Evolutionary conservation across 805 yeast species (phyloP), one percentile per base, ranked within the genome.

Genomic region (Wickerhamomyces sydowiorum): DNA sequence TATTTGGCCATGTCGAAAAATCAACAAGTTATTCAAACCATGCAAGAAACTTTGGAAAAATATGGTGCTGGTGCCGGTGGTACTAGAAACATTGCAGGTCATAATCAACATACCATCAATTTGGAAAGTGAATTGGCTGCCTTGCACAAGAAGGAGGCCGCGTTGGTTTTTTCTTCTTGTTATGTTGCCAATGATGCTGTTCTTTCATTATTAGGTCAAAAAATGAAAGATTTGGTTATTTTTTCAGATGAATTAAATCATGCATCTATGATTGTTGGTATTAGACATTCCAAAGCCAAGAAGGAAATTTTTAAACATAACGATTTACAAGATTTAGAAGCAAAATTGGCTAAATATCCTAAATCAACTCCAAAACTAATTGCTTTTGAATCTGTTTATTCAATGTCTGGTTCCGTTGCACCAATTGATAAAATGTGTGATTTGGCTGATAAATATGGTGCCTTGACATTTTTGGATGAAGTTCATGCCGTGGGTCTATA

Each of bases 21-120:
- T 61, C 75, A 74, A 48, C 69, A 73, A 48, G 91, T 91, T 35
- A 67, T 88, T 45, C 67, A 76, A 15, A 80, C 79, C 42, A 93
- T 91, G 91, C 82, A 83, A 53, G 61, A 70, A 38, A 81, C 95
- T 15, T 73, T 93, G 63, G 85, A 84, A 54, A 80, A 77, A 68
- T 93, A 93, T 62, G 99, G 99, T 56, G 85, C 96, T 5, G 99
- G 99, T 55, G 96, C 99, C 8, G 99, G 99, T 59, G 99, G 99
- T 53, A 93, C 99, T 38, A 78, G 99, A 60, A 93, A 93, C 68
- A 93, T 93, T 62, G 99, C 99, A 2, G 99, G 99, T 48, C 99
- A 93, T 65, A 93, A 93, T 65, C 65, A 69, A 45, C 91, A 85
- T 55, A 95, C 98, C n/a, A 79, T 93, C 58, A 74, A 73, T 51